Evolutionary conservation across 768 basidiomycete species (phyloP).

Genomic region (Leucosporidium creatinivorum): DNA sequence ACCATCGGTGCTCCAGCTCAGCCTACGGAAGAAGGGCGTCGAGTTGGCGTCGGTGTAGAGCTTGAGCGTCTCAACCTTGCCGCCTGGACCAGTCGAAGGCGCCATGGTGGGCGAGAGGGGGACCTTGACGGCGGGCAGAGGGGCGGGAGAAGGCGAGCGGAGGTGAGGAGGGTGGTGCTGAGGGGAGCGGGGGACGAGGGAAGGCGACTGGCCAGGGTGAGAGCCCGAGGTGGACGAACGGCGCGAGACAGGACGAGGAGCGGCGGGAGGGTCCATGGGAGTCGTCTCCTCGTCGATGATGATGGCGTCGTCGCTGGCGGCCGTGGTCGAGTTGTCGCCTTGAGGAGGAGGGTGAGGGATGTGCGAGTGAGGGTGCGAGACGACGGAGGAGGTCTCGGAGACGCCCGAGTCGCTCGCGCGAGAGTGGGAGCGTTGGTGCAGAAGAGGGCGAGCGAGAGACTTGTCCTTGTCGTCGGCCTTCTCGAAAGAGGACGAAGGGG

Average conservation of each 20-base stretch:
- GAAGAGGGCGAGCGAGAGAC: background rate
- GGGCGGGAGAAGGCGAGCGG: slow-evolving; percentile 51
- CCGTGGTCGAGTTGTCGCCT: slow-evolving; percentile 8
- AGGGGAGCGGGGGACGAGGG: slow-evolving; percentile 41
- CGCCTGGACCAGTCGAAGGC: slow-evolving; percentile 36
- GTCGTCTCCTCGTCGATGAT: slow-evolving; percentile 11
- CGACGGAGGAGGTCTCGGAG: background rate
- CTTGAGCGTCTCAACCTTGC: slow-evolving; percentile 60
- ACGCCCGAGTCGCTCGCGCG: too few species aligned
- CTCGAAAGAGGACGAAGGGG: background rate
- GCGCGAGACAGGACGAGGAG: slow-evolving; percentile 11
- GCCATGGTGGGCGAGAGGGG: slow-evolving; percentile 13
- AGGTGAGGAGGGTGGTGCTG: slow-evolving; percentile 4
- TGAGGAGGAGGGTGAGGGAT: background rate
- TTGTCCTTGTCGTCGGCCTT: background rate
- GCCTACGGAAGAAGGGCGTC: slow-evolving; percentile 88
- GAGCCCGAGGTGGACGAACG: slow-evolving; percentile 16
- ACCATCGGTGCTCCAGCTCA: slow-evolving; percentile 93
- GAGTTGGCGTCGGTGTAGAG: slow-evolving; percentile 92
- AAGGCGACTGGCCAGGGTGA: slow-evolving; percentile 9
- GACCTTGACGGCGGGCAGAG: slow-evolving; percentile 70
- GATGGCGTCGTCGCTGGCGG: background rate
- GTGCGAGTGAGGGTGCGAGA: slow-evolving; percentile 4
- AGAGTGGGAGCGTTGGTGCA: too few species aligned
- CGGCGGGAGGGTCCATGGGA: slow-evolving; percentile 25